phyloP scores from a whole-genome alignment of 176 grass and related monocot genomes.

The Puya raimondii region DNA sequence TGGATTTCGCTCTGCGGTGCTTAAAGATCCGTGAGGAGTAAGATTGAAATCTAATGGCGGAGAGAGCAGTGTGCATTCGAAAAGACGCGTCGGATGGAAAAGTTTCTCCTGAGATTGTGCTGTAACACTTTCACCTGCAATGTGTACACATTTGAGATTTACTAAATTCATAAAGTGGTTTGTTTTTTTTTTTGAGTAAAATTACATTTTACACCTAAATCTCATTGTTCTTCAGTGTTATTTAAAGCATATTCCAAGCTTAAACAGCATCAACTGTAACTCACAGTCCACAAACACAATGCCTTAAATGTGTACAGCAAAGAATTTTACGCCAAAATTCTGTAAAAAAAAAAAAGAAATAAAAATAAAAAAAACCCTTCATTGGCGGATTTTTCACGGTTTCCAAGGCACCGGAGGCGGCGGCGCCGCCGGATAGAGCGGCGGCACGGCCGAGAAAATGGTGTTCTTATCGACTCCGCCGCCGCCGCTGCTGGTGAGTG shows the following conservation, averaged over 20 bases:
- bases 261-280: background rate
- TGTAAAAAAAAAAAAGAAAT: background rate
- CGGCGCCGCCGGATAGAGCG: constrained; percentile 54
- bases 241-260: background rate
- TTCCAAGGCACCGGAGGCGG: constrained; percentile 78
- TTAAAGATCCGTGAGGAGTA: no score
- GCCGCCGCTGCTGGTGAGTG: constrained; percentile 56
- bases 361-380: background rate
- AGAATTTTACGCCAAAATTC: constrained; percentile 14
- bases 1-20: background rate
- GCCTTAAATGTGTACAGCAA: background rate
- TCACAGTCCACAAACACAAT: background rate
- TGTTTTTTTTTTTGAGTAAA: background rate
- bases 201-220: background rate
- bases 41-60: no score
- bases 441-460: constrained; percentile 90
- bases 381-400: constrained; percentile 32
- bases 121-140: no score
- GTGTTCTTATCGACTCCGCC: constrained; percentile 75
- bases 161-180: background rate
- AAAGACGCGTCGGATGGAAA: no score
- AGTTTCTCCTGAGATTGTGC: no score
- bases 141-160: background rate
- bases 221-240: background rate
- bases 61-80: no score